Conservation (phyloP, 176 grass and related monocot species). For the Ampelocalamus luodianensis region DNA sequence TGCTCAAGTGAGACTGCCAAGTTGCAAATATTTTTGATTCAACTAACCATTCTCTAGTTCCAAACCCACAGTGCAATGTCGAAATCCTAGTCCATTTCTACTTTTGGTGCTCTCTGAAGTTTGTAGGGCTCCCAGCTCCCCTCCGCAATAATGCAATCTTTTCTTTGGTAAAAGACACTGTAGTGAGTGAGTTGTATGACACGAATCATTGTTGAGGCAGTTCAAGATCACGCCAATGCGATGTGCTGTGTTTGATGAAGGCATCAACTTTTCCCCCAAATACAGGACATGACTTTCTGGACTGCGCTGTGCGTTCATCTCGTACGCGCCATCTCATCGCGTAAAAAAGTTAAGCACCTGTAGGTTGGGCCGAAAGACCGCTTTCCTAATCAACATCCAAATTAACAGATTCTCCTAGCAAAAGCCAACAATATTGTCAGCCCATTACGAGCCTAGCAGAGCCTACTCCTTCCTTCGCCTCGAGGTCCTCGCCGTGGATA, state of each 20-base stretch:
- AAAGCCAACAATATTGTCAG: no score
- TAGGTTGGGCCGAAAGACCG: not conserved
- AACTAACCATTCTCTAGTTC: not conserved
- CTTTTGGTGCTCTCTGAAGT: not conserved
- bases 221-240: not conserved
- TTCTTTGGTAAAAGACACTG: not conserved
- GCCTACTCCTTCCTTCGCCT: no score
- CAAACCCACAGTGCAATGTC: conserved; percentile 29
- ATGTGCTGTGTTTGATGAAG: conserved; percentile 8
- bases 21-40: not conserved
- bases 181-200: conserved; percentile 29
- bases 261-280: not conserved
- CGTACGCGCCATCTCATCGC: not conserved
- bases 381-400: not conserved
- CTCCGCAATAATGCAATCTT: conserved; percentile 2
- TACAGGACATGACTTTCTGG: not conserved
- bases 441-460: no score
- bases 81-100: not conserved
- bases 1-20: conserved; percentile 25
- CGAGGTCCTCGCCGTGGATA: no score
- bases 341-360: not conserved
- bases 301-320: not conserved
- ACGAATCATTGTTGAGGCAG: conserved; percentile 17
- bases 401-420: no score
- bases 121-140: not conserved